Evolutionary conservation across 1,139 yeast species (phyloP).

Genomic region (Hanseniaspora uvarum): DNA sequence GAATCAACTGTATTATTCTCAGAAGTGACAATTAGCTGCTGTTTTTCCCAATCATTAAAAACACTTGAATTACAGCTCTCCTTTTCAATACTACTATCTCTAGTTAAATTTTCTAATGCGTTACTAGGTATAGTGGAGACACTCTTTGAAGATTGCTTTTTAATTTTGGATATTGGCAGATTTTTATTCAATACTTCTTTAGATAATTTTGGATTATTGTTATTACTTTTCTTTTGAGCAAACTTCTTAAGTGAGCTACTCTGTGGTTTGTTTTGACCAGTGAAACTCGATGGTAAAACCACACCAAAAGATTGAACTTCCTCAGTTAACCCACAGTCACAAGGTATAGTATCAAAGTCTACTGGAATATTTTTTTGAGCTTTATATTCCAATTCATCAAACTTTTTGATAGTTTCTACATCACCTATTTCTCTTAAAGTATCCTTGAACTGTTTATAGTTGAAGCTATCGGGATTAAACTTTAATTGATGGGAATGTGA

Average conservation of each 20-base stretch:
- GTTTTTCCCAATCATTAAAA: not conserved
- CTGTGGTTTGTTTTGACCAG: slow-evolving; percentile 10
- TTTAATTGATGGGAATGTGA: slow-evolving; percentile 36
- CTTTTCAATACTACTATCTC: not conserved
- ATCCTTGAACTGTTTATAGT: slow-evolving; percentile 30
- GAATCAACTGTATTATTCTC: not conserved
- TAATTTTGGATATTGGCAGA: not conserved
- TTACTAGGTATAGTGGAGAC: slow-evolving; percentile 1
- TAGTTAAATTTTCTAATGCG: not conserved
- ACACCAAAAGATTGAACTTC: slow-evolving; percentile 31
- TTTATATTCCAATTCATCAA: slow-evolving; percentile 32
- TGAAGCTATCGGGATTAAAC: slow-evolving; percentile 30
- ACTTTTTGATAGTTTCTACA: slow-evolving; percentile 29
- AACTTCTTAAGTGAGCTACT: slow-evolving; percentile 5
- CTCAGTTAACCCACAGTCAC: slow-evolving; percentile 32
- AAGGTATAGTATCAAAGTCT: slow-evolving; percentile 28
- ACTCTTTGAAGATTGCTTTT: not conserved
- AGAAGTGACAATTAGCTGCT: not conserved
- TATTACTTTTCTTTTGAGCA: slow-evolving; percentile 3
- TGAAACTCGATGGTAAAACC: slow-evolving; percentile 26
- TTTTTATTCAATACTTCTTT: not conserved
- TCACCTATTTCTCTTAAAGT: slow-evolving; percentile 26
- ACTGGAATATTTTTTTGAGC: slow-evolving; percentile 29
- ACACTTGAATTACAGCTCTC: not conserved
- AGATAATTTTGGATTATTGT: not conserved